These are phyloP conservation scores for Globisporangium echinulatum DNA, from an alignment of 352 stramenopile genomes.

Conservation along the genomic window DNA sequence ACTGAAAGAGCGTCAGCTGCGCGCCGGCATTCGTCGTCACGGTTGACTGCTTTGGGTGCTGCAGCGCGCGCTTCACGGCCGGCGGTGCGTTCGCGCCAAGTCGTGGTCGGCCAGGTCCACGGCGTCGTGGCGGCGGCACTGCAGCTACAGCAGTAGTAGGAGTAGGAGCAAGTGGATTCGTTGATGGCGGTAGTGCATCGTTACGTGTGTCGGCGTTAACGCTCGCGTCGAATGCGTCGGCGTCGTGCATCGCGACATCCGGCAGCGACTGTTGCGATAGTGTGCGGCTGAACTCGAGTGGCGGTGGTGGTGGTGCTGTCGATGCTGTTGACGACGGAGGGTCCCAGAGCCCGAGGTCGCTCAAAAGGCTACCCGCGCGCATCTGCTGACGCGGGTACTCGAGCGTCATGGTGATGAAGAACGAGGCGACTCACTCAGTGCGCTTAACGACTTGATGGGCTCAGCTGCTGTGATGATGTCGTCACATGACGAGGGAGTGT, in stretches of 20 bases:
- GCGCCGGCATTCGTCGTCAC: slow-evolving; percentile 11
- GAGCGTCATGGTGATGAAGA: too few relatives aligned
- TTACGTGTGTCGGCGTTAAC: background rate
- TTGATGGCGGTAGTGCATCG: background rate
- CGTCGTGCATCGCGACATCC: background rate
- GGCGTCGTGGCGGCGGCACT: background rate
- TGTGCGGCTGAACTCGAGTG: too few relatives aligned
- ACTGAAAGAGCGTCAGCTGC: slow-evolving; percentile 32
- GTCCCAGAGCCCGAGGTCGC: too few relatives aligned
- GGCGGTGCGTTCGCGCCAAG: too few relatives aligned
- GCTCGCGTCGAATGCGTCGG: background rate
- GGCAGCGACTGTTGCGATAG: background rate
- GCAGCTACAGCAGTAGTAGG: background rate
- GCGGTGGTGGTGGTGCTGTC: too few relatives aligned
- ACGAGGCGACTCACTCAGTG: too few relatives aligned
- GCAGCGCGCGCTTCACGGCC: slow-evolving; percentile 1
- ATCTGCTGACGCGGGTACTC: too few relatives aligned
- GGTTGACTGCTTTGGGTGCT: slow-evolving; percentile 9
- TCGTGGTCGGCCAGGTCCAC: background rate
- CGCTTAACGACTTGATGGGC: too few relatives aligned
- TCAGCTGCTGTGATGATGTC: too few relatives aligned
- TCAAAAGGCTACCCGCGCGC: too few relatives aligned
- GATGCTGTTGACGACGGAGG: too few relatives aligned
- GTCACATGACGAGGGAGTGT: too few relatives aligned
- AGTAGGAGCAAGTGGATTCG: background rate